Percentiles rank a stretch among this genome's conserved stretches.
Conservation (phyloP, 148 eudicot genomes). For the Nyssa sinensis region DNA sequence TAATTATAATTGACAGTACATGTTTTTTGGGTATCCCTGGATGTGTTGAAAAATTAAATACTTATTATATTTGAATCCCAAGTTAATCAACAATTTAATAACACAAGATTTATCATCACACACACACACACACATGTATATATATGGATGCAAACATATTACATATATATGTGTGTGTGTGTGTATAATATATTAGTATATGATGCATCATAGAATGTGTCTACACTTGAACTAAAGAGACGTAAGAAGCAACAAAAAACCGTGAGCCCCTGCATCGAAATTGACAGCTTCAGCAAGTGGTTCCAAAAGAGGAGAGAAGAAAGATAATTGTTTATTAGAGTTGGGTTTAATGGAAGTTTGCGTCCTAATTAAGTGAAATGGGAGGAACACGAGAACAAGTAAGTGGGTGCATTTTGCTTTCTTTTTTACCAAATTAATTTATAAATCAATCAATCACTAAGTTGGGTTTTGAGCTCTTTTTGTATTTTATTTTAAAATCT, state of each 20-base stretch:
- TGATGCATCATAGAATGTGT: too few relatives aligned
- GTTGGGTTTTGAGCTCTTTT: constrained; percentile 2
- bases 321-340: constrained; percentile 5
- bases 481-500: neutral
- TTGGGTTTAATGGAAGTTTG: neutral
- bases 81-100: too few relatives aligned
- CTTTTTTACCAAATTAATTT: neutral
- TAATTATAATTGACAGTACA: too few relatives aligned
- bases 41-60: too few relatives aligned
- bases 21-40: too few relatives aligned
- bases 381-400: constrained; percentile 18
- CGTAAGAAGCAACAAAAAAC: neutral
- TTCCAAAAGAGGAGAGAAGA: neutral
- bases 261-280: neutral
- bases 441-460: neutral
- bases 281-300: neutral
- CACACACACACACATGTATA: too few relatives aligned
- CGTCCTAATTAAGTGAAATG: neutral
- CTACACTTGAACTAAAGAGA: neutral
- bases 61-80: too few relatives aligned
- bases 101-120: too few relatives aligned
- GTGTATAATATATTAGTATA: too few relatives aligned
- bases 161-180: too few relatives aligned
- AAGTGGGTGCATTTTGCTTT: neutral
- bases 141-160: too few relatives aligned